Evolutionary conservation across 139 green algal species (phyloP).

Genomic region (Picochlorum costavermella): DNA sequence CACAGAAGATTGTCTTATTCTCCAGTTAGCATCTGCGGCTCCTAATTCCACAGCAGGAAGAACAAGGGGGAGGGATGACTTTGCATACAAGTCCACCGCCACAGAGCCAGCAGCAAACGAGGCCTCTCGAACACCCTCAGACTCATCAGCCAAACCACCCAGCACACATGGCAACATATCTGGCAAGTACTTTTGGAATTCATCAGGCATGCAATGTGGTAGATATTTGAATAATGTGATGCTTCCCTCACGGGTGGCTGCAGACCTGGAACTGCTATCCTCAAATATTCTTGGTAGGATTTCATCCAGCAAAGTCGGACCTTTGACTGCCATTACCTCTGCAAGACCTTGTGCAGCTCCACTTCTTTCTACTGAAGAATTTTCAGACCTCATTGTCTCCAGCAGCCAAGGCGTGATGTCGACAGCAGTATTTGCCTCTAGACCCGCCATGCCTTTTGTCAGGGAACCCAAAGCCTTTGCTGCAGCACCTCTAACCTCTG

Average conservation of each 20-base stretch:
- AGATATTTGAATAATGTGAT: slow-evolving; percentile 76
- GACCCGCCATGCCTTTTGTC: slow-evolving; percentile 66
- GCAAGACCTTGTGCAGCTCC: slow-evolving; percentile 74
- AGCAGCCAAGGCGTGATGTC: slow-evolving; percentile 85
- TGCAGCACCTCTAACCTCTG: slow-evolving; percentile 74
- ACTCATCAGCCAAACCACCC: slow-evolving; percentile 87
- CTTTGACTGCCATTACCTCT: slow-evolving; percentile 83
- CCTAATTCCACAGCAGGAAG: slow-evolving; percentile 88
- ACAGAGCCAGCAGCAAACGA: slow-evolving; percentile 67
- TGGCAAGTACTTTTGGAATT: slow-evolving; percentile 10
- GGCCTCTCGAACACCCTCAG: slow-evolving; percentile 84
- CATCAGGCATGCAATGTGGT: slow-evolving; percentile 27
- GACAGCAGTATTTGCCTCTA: slow-evolving; percentile 35
- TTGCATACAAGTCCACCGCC: slow-evolving; percentile 76
- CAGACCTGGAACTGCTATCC: slow-evolving; percentile 32
- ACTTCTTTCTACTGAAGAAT: slow-evolving; percentile 41
- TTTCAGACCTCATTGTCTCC: slow-evolving; percentile 60
- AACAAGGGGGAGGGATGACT: slow-evolving; percentile 67
- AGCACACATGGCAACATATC: slow-evolving; percentile 77
- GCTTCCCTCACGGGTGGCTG: slow-evolving; percentile 75
- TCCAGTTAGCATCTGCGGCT: slow-evolving; percentile 81
- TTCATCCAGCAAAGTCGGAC: slow-evolving; percentile 54
- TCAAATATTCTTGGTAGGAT: slow-evolving; percentile 80
- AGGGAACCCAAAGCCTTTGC: slow-evolving; percentile 79
- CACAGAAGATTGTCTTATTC: slow-evolving; percentile 86